Conservation (phyloP, 768 basidiomycete genomes). For the Neoboletus magnificus region DNA sequence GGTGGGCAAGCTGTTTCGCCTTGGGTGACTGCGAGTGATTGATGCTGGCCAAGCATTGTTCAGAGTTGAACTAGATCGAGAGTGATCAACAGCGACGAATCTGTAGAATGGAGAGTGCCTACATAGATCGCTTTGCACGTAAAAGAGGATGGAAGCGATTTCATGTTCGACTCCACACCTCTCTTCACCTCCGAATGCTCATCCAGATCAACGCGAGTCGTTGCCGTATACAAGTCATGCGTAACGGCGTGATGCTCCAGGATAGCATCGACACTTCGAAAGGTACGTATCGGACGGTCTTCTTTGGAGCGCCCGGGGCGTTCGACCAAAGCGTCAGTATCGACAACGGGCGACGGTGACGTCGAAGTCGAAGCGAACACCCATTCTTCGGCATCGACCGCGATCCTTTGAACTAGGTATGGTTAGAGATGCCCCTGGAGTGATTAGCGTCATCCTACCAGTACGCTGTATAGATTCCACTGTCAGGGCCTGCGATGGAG, state of each 20-base stretch:
- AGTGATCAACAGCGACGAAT: neutral
- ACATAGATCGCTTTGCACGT: slow-evolving; percentile 10
- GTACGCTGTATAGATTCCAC: slow-evolving; percentile 7
- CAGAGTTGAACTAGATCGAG: slow-evolving; percentile 7
- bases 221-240: slow-evolving; percentile 15
- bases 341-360: neutral
- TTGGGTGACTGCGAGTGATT: neutral
- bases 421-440: neutral
- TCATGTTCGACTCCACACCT: slow-evolving; percentile 7
- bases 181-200: slow-evolving; percentile 6
- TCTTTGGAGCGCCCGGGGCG: neutral
- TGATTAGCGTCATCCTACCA: neutral
- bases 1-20: neutral
- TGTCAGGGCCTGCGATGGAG: neutral
- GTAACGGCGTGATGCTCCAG: neutral
- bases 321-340: neutral
- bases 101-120: neutral
- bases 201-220: neutral
- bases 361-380: neutral
- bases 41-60: neutral
- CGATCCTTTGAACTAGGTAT: slow-evolving; percentile 7
- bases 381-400: slow-evolving; percentile 1
- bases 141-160: slow-evolving; percentile 6
- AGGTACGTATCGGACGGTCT: neutral
- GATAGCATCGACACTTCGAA: neutral